Base-by-base conservation (phyloP, 495 filamentous ascomycete species). In the Penicillium mononematosum region DNA sequence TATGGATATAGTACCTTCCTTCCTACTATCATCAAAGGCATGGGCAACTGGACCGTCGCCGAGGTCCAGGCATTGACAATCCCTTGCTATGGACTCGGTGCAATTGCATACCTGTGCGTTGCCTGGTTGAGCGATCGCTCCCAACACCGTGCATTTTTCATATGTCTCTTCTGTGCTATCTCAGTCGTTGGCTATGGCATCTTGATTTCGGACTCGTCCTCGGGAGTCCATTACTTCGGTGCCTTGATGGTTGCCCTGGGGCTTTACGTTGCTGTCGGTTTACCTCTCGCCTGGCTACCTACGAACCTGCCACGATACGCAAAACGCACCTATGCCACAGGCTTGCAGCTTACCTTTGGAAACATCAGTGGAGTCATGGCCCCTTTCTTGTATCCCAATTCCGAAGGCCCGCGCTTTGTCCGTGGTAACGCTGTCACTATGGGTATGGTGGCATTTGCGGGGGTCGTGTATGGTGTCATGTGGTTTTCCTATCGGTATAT, bases 1-100 rank as follows among this genome's bases (percentile, higher is more conserved):
- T 92, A 92, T 66, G 87, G 87, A 4, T 92, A 83, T 69, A 84
- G 81, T 58, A 90, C 86, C 1, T 92, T 92, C 62, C 74, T 91
- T 4, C 88, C 89, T 0, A 92, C 87, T 22, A 91, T 92, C 60
- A 90, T 92, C 71, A 72, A 82, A 27, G 84, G 78, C 11, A 80
- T 90, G 53, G 85, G 85, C 2, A 63, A 73, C 16, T 90, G 85
- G 81, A 75, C 81, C 0, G 72, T 73, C 1, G 79, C 86, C 0
- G 70, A 88, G 54, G 77, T 88, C 17, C 89, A 92, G 69, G 80
- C 87, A 24, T 80, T 91, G n/a, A 91, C 88, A 0, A 88, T 92
- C 42, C 89, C 89, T 4, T 88, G 86, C 66, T 92, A 91, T 61
- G 80, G 79, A 41, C 66, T 90, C 10, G 89, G 88, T 0, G 87